Base-by-base conservation (phyloP, 2,329 filamentous ascomycete species). In the Aspergillus melleus region DNA sequence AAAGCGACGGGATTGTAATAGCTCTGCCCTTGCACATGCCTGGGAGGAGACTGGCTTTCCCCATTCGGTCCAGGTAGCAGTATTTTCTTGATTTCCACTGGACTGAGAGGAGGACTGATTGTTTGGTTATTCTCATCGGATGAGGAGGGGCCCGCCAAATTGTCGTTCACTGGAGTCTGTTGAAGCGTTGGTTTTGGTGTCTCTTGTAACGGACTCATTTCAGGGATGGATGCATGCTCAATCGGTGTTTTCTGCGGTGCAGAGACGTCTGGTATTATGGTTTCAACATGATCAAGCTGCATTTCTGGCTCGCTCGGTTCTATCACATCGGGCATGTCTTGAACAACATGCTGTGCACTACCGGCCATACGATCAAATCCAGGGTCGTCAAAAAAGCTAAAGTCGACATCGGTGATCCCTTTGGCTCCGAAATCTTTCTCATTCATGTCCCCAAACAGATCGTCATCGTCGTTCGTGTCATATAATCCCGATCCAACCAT, bases 341-440 rank as follows among this genome's bases (percentile, higher is more conserved):
- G 58, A 6, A 42, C 29, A 51, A 65, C 58, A n/a, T 63, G 61
- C 10, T 55, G 49, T 20, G 61, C 55, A 22, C 58, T 64, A 49
- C 60, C 59, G 49, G 60, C 66, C 55, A 71, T 66, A 8, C 61
- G 60, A 10, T 69, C 70, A 52, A 75, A 74, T 47, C 72, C 77
- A 51, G 81, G 82, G 32, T 83, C 81, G 68, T 88, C 86, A 65
- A 88, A 88, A 69, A 88, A 88, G 68, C 81, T 86, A 70, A 88
- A 88, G 66, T 88, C 86, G 4, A 81, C 85, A 66, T 88, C 86
- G 2, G 81, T 85, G 22, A 86, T 80, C n/a, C 79, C 80, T 65
- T 82, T 81, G n/a, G 77, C 74, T 22, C 76, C 81, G 68, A 84
- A 85, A 51, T 79, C 78, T 53, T 79, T 81, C 52, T 80, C 82